Evolutionary conservation across 495 filamentous ascomycete genomes (phyloP), one percentile per base, ranked within the genome.

Genomic region (Aspergillus ellipticus): DNA sequence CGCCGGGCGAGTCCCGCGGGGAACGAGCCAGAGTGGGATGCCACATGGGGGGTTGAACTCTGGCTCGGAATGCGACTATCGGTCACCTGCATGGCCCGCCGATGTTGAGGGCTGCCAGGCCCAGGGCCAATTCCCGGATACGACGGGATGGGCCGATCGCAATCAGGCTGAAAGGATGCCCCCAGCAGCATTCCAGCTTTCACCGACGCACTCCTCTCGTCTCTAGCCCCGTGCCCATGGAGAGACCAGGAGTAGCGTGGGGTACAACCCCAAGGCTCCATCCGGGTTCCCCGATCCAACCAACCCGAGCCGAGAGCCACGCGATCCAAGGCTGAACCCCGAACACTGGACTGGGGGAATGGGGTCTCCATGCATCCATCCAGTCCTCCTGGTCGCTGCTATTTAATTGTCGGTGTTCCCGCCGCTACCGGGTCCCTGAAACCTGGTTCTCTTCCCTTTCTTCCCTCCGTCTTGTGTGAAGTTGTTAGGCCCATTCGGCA

Each of bases 231-330:
- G 35, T 4, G 11, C 35, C 35, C 35, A 15, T 39, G 31, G 31
- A 29, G 15, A 45, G n/a, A n/a, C n/a, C n/a, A n/a, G n/a, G n/a
- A n/a, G n/a, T 63, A 57, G 60, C 60, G 60, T 63, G 60, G 60
- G 60, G 60, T 54, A 48, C 26, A 31, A 39, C 49, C 47, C 49
- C 7, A 17, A 16, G 0, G 28, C 20, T 41, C 41, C 28, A 35
- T 29, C 26, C 31, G 49, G 42, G 49, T 52, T 17, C 8, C 51
- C 54, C 22, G 21, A n/a, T 21, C 28, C 33, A 42, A 56, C 54
- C 51, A 57, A 54, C 54, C 55, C 52, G 60, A 58, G 49, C 60
- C 60, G 53, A 62, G 28, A 54, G 35, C 24, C 53, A 55, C 43
- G 43, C 43, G 43, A 48, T 55, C 45, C 35, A 39, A 19, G 41